Base-by-base conservation (phyloP, 2,329 filamentous ascomycete genomes). In the Alternaria conjuncta region DNA sequence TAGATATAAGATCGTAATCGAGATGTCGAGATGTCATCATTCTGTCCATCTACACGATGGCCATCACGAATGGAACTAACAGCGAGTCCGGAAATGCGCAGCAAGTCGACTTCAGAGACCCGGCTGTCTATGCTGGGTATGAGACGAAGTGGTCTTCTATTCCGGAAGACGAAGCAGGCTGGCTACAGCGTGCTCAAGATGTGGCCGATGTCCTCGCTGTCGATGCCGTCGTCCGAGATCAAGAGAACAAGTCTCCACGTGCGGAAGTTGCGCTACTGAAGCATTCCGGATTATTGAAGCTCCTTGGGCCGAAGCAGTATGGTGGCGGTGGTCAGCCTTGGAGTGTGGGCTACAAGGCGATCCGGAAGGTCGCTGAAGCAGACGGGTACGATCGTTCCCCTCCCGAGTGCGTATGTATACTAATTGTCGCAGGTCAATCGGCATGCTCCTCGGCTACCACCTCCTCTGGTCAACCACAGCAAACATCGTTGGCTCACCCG, bases 381-480 rank as follows among this genome's bases (percentile, higher is more conserved):
- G 89, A 91, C 74, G 89, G 88, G 82, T 88, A 61, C 1, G 59
- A 12, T 10, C 12, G 2, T 5, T 45, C 64, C 21, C 18, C 12
- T 7, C 4, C 21, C 49, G 5, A 25, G 9, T 12, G 20, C 15
- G 1, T 9, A 6, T 55, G 6, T n/a, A 46, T 20, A 57, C 23
- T 51, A 23, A 26, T 6, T 32, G 2, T 9, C 2, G 9, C 47
- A 77, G 75, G 0, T 89, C 86, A 0, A 81, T 91, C 30, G 89
- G 88, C 2, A 89, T 90, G 88, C 82, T 91, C 0, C 81, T 90
- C 0, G 88, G 87, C 1, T 90, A 90, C 67, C 88, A 90, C 69
- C 79, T 90, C 5, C 80, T 90, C 8, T 91, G 88, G 88, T 87
- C 85, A 0, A 87, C 84, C 0, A 90, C 86, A 0, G 87, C 87